Conservation (phyloP, 345 rosid species). For the Hypericum perforatum region DNA sequence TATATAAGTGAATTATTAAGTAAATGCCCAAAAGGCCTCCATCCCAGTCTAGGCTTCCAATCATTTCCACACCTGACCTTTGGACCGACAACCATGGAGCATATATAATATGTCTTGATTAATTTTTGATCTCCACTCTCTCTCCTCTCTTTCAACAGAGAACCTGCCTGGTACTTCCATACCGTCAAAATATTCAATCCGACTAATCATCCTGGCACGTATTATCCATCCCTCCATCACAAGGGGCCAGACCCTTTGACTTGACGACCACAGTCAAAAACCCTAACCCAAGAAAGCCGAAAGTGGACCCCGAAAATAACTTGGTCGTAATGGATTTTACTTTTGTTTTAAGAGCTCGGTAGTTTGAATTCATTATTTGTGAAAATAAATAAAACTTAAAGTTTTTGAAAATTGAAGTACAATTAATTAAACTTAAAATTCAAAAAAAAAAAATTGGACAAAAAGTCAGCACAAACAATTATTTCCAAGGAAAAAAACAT, state of each 20-base stretch:
- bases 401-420: too few relatives aligned
- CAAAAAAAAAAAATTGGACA: not conserved
- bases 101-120: too few relatives aligned
- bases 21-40: too few relatives aligned
- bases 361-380: too few relatives aligned
- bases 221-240: conserved; percentile 27
- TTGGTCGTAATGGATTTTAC: too few relatives aligned
- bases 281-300: conserved; percentile 12
- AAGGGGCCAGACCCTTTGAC: conserved; percentile 42
- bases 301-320: too few relatives aligned
- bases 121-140: too few relatives aligned
- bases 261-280: conserved; percentile 37
- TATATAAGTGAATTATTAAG: too few relatives aligned
- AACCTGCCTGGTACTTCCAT: conserved; percentile 61
- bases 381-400: too few relatives aligned
- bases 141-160: conserved; percentile 9
- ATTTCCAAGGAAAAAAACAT: too few relatives aligned
- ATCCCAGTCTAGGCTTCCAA: conserved; percentile 30
- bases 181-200: conserved; percentile 8
- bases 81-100: conserved; percentile 32
- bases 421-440: too few relatives aligned
- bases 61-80: conserved; percentile 57
- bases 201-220: conserved; percentile 35
- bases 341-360: too few relatives aligned
- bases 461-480: not conserved